phyloP scores from a whole-genome alignment of 1,284 basidiomycete species.

The Sutorius eximius region DNA sequence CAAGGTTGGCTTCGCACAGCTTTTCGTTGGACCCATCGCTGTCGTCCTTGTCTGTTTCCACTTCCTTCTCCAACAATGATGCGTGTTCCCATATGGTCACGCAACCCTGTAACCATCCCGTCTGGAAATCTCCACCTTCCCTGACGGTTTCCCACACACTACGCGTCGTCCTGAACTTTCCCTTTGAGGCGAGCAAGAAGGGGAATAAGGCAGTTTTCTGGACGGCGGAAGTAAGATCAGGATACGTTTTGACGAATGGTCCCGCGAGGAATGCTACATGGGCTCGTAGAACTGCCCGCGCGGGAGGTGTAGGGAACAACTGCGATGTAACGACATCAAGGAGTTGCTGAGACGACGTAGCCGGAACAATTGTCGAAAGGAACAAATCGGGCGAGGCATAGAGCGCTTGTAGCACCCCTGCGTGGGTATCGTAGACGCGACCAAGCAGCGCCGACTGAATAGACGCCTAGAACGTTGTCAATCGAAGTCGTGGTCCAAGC shows the following conservation, averaged over 20 bases:
- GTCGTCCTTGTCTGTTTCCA: conserved; percentile 35
- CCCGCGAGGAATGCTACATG: conserved; percentile 66
- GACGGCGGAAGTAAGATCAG: conserved; percentile 42
- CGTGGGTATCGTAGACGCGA: conserved; percentile 64
- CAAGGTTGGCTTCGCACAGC: conserved; percentile 52
- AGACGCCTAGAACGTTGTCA: conserved; percentile 40
- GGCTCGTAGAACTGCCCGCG: conserved; percentile 51
- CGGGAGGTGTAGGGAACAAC: conserved; percentile 46
- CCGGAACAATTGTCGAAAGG: conserved; percentile 38
- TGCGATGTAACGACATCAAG: conserved; percentile 49
- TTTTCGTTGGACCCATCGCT: conserved; percentile 40
- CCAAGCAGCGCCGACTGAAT: conserved; percentile 55
- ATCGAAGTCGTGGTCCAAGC: neutral
- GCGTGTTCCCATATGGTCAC: conserved; percentile 39
- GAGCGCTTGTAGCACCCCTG: conserved; percentile 61
- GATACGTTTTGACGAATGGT: conserved; percentile 43
- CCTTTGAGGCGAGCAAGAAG: conserved; percentile 70
- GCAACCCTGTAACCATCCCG: conserved; percentile 45
- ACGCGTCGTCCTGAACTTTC: conserved; percentile 60
- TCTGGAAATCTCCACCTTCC: conserved; percentile 17
- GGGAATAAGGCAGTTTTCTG: conserved; percentile 70
- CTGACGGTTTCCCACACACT: conserved; percentile 65
- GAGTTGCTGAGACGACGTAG: conserved; percentile 40
- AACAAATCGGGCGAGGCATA: conserved; percentile 54
- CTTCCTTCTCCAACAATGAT: conserved; percentile 24